Percentiles rank a stretch among this genome's conserved stretches.
These are phyloP conservation scores for Theileria parva DNA, from an alignment of 169 alveolate genomes.

Conservation along the genomic window DNA sequence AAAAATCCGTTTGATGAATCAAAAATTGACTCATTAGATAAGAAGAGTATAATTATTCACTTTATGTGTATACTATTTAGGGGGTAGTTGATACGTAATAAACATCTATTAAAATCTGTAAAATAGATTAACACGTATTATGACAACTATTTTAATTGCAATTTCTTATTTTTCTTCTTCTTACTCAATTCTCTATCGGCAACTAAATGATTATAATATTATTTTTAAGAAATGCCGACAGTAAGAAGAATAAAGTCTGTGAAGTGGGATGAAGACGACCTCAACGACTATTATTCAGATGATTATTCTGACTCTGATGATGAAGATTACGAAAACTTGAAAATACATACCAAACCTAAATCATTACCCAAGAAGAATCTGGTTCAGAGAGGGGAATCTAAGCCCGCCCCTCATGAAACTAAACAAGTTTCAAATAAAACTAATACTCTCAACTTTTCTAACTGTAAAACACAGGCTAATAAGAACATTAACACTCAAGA, in stretches of 20 bases:
- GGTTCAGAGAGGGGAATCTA: background rate
- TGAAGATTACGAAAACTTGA: background rate
- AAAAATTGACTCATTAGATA: background rate
- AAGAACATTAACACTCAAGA: background rate
- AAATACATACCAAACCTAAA: background rate
- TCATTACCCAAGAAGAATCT: constrained; percentile 9
- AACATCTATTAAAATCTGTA: background rate
- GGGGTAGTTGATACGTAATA: background rate
- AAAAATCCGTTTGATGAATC: background rate
- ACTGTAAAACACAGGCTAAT: constrained; percentile 7
- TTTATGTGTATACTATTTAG: background rate
- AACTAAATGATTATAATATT: background rate
- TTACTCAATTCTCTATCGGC: background rate
- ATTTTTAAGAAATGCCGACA: constrained; percentile 14
- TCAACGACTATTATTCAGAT: constrained; percentile 19
- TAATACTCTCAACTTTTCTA: constrained; percentile 1
- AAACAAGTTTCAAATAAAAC: background rate
- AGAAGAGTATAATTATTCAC: background rate
- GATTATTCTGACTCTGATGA: constrained; percentile 15
- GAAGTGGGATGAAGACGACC: constrained; percentile 33
- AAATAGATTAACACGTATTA: background rate
- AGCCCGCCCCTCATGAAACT: background rate
- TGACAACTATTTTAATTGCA: background rate
- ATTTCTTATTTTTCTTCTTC: background rate
- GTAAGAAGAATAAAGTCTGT: constrained; percentile 23